phyloP scores from a whole-genome alignment of 352 stramenopile species.

The Elongisporangium prolatum region DNA sequence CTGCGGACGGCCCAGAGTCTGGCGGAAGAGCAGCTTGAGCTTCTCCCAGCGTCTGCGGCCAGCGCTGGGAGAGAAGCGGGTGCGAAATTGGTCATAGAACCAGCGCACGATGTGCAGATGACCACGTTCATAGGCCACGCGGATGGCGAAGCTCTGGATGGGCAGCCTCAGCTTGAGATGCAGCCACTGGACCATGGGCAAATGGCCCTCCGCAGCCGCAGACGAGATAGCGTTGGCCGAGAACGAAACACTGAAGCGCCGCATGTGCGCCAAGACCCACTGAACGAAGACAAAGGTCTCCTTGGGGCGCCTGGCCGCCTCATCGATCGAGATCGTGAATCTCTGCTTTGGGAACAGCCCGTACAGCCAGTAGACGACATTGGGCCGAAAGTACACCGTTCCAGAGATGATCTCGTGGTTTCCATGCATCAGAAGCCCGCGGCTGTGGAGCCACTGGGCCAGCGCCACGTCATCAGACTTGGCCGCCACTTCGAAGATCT shows the following conservation, averaged over 20 bases:
- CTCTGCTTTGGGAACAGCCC: constrained; percentile 21
- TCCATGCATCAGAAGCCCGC: constrained; percentile 17
- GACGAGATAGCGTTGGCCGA: constrained; percentile 41
- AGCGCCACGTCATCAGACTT: constrained; percentile 20
- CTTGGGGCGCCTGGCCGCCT: constrained; percentile 30
- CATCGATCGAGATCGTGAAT: constrained; percentile 37
- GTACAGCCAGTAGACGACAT: constrained; percentile 34
- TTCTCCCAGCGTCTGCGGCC: constrained; percentile 26
- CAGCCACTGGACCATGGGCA: constrained; percentile 55
- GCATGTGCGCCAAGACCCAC: constrained; percentile 30
- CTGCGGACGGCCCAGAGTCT: constrained; percentile 19
- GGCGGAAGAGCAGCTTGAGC: constrained; percentile 21
- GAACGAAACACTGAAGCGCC: constrained; percentile 15
- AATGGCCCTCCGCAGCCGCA: constrained; percentile 33
- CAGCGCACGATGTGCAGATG: constrained; percentile 24
- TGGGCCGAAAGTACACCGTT: constrained; percentile 21
- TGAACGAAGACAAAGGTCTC: constrained; percentile 39
- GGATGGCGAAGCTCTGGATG: constrained; percentile 13
- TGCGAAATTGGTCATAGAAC: constrained; percentile 19
- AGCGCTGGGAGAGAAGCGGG: constrained; percentile 23
- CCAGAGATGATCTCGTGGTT: constrained; percentile 34
- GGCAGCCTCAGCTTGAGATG: constrained; percentile 8
- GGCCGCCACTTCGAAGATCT: constrained; percentile 11
- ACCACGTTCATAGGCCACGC: constrained; percentile 27
- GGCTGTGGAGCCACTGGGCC: constrained; percentile 30